A percentile compares a stretch with the other conserved stretches of the same genome.
These are phyloP conservation scores for Boletus rubescentipes DNA, from an alignment of 768 basidiomycete species.

Conservation along the genomic window DNA sequence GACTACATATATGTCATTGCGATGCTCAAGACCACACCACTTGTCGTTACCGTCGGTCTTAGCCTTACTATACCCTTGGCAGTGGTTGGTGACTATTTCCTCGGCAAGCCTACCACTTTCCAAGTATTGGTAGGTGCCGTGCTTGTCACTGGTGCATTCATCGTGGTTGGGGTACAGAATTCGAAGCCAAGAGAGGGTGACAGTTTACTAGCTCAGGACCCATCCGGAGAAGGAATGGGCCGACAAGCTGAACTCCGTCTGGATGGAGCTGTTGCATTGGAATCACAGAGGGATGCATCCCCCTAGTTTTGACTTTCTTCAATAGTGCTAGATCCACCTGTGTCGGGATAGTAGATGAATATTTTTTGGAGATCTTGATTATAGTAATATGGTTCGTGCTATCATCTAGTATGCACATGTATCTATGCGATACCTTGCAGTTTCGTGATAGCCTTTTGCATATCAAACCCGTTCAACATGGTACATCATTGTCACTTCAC, in stretches of 20 bases:
- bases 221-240: background rate
- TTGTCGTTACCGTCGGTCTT: slow-evolving; percentile 90
- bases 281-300: slow-evolving; percentile 3
- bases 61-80: slow-evolving; percentile 93
- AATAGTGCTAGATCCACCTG: background rate
- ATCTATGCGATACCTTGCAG: no score
- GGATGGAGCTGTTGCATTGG: slow-evolving; percentile 5
- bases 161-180: slow-evolving; percentile 65
- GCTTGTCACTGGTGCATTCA: slow-evolving; percentile 75
- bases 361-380: background rate
- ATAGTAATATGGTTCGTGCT: no score
- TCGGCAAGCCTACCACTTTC: slow-evolving; percentile 53
- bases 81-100: slow-evolving; percentile 73
- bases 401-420: no score
- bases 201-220: slow-evolving; percentile 1
- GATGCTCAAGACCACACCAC: slow-evolving; percentile 95
- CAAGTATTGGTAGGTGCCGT: slow-evolving; percentile 73
- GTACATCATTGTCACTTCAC: slow-evolving; percentile 10
- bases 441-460: background rate
- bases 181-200: slow-evolving; percentile 39
- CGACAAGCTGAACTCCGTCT: slow-evolving; percentile 5
- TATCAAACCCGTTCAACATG: slow-evolving; percentile 11
- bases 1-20: slow-evolving; percentile 87
- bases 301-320: background rate
- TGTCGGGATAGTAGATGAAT: background rate